Evolutionary conservation across 257 asterid genomes (phyloP), one percentile per base, ranked within the genome.

Genomic region (Prunella vulgaris): DNA sequence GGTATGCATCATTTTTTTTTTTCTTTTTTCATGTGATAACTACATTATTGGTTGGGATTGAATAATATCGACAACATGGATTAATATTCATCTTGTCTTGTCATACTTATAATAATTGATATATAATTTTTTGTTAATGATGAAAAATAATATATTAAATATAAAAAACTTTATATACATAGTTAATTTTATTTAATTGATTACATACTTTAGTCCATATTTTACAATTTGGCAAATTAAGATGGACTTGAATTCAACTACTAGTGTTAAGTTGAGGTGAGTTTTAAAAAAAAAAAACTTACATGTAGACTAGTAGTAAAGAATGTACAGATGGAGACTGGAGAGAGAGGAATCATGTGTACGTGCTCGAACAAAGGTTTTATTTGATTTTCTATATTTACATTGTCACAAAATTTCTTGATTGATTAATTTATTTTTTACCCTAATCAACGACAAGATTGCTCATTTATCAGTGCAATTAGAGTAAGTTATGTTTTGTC

Each of bases 1-100:
- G 97, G 97, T 90, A 68, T 27, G 79, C 53, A 40, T 71, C 42
- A 9, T 20, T 44, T 60, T 49, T 49, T 71, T 30, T 25, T 27
- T 68, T 22, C 20, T 9, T 10, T 25, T 25, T 40, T 67, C 60
- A 77, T 60, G 64, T 57, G 46, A 37, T 64, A 63, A n/a, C n/a
- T n/a, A 56, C 42, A 30, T 73, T 66, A 37, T 68, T 73, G 75
- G 71, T 44, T 65, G 37, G 66, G 30, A 20, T 3, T 35, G 15
- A 24, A 40, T 10, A 49, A 21, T n/a, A 53, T 53, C 33, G 35
- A 35, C 37, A 30, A 22, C 64, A 35, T 33, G 73, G 63, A 32
- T 68, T 49, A n/a, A 10, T 20, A 3, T 33, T 67, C 38, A 13
- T 4, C 7, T 25, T 57, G 10, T 17, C n/a, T 32, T n/a, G n/a